Base-by-base conservation (phyloP, 2,329 filamentous ascomycete genomes). In the Pseudogymnoascus sp. region DNA sequence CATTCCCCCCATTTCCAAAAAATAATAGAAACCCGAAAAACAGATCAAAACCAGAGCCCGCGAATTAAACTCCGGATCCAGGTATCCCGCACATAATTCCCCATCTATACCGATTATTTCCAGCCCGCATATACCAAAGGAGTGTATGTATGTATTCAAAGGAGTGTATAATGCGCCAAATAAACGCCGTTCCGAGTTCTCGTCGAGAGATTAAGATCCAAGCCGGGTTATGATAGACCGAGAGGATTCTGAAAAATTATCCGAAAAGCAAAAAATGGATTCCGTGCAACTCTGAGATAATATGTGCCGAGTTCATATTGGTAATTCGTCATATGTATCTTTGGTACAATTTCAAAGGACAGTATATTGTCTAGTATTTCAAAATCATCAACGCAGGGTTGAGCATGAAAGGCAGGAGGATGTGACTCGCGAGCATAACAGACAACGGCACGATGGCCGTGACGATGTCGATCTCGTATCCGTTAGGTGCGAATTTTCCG, bases 351-450 rank as follows among this genome's bases (percentile, higher is more conserved):
- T 27, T 25, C 41, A 44, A 27, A n/a, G 41, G 2, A 44, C 21
- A 44, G 17, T 1, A 25, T 44, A 44, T 13, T 12, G 12, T 44
- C 33, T 36, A 58, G 29, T 58, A 58, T 10, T 58, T 83, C 69
- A 86, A 84, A 70, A 80, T 78, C 84, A 88, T 87, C 74, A 87
- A 70, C 59, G 82, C 83, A 17, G 85, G 85, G 67, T 87, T 87
- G 64, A 87, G 73, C 62, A 78, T 77, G 58, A 88, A 79, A 8
- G 84, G 84, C 63, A 85, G 71, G 38, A 82, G 71, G 68, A 84
- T 81, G 68, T 85, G 82, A 38, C 75, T 77, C 41, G 77, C 71
- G 9, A 85, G 71, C 38, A 82, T 74, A 44, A 75, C 77, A n/a
- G 73, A 74, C 36, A 87, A 71, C 12, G 85, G 84, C 66, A 79